Evolutionary conservation across 31 red algal species (phyloP), one percentile per base, ranked within the genome.

Genomic region (Odonthalia washingtoniensis): DNA sequence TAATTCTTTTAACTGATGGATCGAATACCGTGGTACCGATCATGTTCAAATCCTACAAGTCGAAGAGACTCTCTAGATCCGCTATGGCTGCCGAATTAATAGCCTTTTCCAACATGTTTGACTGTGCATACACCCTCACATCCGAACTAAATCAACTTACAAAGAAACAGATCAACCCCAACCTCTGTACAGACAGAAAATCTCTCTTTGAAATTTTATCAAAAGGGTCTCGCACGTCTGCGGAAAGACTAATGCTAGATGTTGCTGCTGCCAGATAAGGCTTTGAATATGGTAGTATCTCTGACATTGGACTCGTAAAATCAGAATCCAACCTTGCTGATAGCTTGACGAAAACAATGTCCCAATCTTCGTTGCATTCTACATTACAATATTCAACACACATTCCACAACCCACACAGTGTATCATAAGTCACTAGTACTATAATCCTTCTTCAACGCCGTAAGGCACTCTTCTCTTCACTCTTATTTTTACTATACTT

Each of bases 41-140:
- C n/a, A 21, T 26, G 21, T 85, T 85, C 69, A 72, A 74, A 34
- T 85, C 82, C 0, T 85, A 73, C 40, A 60, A 85, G 63, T 70
- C 82, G 0, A 17, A 37, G 0, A 1, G 82, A 33, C 26, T 85
- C 1, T 62, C 69, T 28, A 16, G 82, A 3, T 85, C 82, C 17
- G 67, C 68, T n/a, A 85, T 85, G 82, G 82, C 67, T 60, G 67
- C 67, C 28, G 82, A 74, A 33, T 65, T 70, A 3, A 85, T 72
- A 60, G 67, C 82, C 65, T 85, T 85, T 69, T 74, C 67, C 40
- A 69, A 74, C 41, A n/a, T 85, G 1, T 85, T 85, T 35, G 82
- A 85, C 40, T 1, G 2, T 28, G 32, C 67, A 3, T 1, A 28
- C 6, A 46, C 40, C 17, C 38, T 72, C 3, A 17, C 82, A 0